Base-by-base conservation (phyloP, 1,284 basidiomycete species). In the Vanrija sp. region DNA sequence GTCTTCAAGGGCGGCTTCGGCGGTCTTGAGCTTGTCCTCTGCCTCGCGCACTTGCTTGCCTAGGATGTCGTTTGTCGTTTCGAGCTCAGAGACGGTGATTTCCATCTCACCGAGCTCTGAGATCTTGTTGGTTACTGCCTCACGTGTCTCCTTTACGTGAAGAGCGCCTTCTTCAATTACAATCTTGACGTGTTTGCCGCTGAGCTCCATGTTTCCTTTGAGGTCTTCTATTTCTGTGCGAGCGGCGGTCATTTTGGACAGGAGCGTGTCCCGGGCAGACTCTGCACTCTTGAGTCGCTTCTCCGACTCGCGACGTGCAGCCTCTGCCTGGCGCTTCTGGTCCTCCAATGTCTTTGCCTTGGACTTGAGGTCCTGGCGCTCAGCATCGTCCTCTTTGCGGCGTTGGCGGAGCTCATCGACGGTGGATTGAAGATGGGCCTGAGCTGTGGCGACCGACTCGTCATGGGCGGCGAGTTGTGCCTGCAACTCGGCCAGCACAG, bases 341-440 rank as follows among this genome's bases (percentile, higher is more conserved):
- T 98, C 94, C 66, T 98, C 94, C 7, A 96, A 80, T 0, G 80
- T 76, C 75, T 94, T 94, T 50, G 88, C 89, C 51, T 86, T 84
- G 19, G 83, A 74, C 72, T 92, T 94, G 54, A 91, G 79, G 69
- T 96, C 91, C 26, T 82, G 77, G 52, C 89, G 83, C 25, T 83
- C 82, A 3, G 80, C 80, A 65, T 97, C 95, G 70, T 97, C 94
- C 60, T 86, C 83, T 47, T 86, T 86, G 72, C 92, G 92, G 57
- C 83, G 82, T 51, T 83, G 83, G 18, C 92, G 84, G 48, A 88
- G 83, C 21, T 83, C 81, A 29, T 87, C 86, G 39, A 97, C 80
- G 64, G 91, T 86, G 6, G 76, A 73, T 67, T 90, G 85, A 39
- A 97, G 82, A 21, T 79, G 74, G 26, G 81, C 76, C 67, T 85